Conservation (phyloP, 2,329 filamentous ascomycete species). For the Pyrenophora tritici-repentis region DNA sequence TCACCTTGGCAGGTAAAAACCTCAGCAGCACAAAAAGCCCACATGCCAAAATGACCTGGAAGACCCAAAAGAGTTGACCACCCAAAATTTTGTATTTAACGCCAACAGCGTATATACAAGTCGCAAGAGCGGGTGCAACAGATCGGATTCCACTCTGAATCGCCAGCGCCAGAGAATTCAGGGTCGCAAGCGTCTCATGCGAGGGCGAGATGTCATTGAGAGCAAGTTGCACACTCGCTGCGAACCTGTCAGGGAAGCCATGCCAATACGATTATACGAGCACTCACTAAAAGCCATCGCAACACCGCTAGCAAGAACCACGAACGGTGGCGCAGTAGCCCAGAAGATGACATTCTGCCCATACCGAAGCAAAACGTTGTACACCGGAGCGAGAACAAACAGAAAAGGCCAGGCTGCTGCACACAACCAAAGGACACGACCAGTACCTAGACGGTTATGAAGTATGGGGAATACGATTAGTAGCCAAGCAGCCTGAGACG, state of each 20-base stretch:
- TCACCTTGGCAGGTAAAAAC: slow-evolving; percentile 33
- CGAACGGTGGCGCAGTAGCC: slow-evolving; percentile 48
- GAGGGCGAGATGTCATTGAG: slow-evolving; percentile 75
- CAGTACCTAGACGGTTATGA: slow-evolving; percentile 69
- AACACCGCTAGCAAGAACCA: slow-evolving; percentile 7
- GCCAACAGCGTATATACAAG: slow-evolving; percentile 70
- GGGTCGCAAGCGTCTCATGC: slow-evolving; percentile 66
- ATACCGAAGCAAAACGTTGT: slow-evolving; percentile 61
- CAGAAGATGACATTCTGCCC: slow-evolving; percentile 61
- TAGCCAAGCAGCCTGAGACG: slow-evolving; percentile 72
- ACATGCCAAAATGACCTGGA: slow-evolving; percentile 51
- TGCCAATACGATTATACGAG: not conserved
- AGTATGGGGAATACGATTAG: slow-evolving; percentile 71
- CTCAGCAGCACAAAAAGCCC: slow-evolving; percentile 24
- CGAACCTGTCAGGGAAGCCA: slow-evolving; percentile 3
- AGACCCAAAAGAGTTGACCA: slow-evolving; percentile 70
- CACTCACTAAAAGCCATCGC: slow-evolving; percentile 54
- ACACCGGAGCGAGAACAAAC: slow-evolving; percentile 59
- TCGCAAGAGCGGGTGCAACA: slow-evolving; percentile 68
- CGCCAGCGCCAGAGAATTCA: slow-evolving; percentile 73
- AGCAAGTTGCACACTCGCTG: slow-evolving; percentile 69
- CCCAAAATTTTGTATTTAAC: slow-evolving; percentile 64
- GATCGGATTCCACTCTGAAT: slow-evolving; percentile 65
- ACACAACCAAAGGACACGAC: slow-evolving; percentile 65
- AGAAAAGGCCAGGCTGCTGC: slow-evolving; percentile 66